Conservation (phyloP, 495 filamentous ascomycete species). For the Parachaetomium inaequale region DNA sequence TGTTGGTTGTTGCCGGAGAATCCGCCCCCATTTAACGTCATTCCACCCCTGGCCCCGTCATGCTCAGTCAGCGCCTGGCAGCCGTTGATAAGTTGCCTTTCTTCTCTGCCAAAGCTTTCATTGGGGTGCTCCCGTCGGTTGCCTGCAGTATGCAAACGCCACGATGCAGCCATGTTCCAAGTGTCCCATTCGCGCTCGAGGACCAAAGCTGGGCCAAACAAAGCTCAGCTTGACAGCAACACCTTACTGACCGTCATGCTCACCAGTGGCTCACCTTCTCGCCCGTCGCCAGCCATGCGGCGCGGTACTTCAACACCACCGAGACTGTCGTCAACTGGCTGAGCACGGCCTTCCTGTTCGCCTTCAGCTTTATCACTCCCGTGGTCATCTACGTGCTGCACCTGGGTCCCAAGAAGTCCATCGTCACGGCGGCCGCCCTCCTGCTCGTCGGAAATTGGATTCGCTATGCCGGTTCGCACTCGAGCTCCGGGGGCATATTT, state of each 20-base stretch:
- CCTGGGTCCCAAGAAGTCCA: slow-evolving; percentile 71
- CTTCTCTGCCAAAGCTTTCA: background rate
- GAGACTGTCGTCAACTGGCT: slow-evolving; percentile 89
- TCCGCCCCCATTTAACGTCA: no score
- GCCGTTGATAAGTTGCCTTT: background rate
- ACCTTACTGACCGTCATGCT: slow-evolving; percentile 7
- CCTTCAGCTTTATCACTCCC: slow-evolving; percentile 72
- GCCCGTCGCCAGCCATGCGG: slow-evolving; percentile 71
- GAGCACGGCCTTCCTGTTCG: slow-evolving; percentile 79
- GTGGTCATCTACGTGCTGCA: slow-evolving; percentile 75
- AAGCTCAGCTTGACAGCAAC: background rate
- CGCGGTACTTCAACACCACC: slow-evolving; percentile 68
- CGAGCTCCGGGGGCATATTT: slow-evolving; percentile 53
- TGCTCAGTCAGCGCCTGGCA: background rate
- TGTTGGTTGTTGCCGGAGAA: background rate
- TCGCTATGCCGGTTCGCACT: slow-evolving; percentile 74
- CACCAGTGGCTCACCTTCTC: slow-evolving; percentile 90
- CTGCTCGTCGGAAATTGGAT: slow-evolving; percentile 87
- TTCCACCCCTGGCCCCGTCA: background rate
- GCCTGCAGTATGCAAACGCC: background rate
- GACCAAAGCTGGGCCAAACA: background rate
- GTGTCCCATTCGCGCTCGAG: background rate
- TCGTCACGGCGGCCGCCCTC: slow-evolving; percentile 68
- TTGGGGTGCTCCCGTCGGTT: background rate
- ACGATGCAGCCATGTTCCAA: background rate